Evolutionary conservation across 345 rosid genomes (phyloP), one percentile per base, ranked within the genome.

Genomic region (Eucalyptus sp.): DNA sequence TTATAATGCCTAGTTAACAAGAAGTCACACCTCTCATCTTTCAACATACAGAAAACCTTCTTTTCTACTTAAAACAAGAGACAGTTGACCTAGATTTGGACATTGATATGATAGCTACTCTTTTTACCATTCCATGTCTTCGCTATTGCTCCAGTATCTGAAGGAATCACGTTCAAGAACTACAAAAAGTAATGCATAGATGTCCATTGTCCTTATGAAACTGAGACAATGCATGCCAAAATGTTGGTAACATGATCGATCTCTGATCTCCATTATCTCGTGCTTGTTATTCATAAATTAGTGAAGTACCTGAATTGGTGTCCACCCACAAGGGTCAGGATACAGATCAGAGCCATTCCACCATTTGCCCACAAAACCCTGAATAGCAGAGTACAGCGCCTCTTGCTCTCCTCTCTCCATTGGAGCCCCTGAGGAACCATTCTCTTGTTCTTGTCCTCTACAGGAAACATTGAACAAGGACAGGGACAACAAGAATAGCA

Each of bases 271-370:
- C 50, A 41, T 37, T 27, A 44, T 33, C 24, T 76, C 86, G 37
- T 87, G 8, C 83, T 20, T 76, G 48, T 87, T 41, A 8, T 14
- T 58, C 14, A 18, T 25, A 33, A 10, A 33, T 50, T 76, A 86
- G 85, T 2, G 22, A 37, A 58, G 58, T 58, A 71, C 91, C 92
- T 92, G 92, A 22, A 92, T 85, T 49, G 91, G 90, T 10, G 91
- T 93, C 94, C 93, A 89, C 50, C 93, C 93, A 88, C 91, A 92
- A 86, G 93, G 94, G 90, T 93, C 92, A 7, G 92, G 94, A 89
- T 92, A 92, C 79, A 92, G 91, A 91, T 92, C 92, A 41, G 93
- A 91, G 48, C 93, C 94, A 89, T 93, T 92, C 94, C 92, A 93
- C 76, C 87, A 68, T 15, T 85, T 83, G 85, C 93, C 94, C 29